These are phyloP conservation scores for Lasiodiplodia citricola DNA, from an alignment of 2,329 filamentous ascomycete species.

Conservation along the genomic window DNA sequence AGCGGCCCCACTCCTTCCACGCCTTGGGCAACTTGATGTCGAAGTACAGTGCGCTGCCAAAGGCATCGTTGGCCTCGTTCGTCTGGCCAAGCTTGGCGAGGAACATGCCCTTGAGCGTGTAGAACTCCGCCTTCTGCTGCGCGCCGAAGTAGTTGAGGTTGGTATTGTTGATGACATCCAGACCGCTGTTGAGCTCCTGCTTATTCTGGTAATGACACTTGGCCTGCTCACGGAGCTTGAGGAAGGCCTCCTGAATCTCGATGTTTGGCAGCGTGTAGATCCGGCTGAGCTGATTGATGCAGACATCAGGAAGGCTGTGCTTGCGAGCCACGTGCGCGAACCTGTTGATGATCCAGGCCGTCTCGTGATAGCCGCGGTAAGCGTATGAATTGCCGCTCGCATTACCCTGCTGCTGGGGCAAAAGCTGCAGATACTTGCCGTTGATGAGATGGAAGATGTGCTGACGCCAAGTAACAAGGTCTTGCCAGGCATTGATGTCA, in stretches of 20 bases:
- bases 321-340: conserved; percentile 98
- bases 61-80: conserved; percentile 90
- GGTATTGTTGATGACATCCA: conserved; percentile 99
- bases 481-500: conserved; percentile 99
- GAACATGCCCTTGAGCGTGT: conserved; percentile 99
- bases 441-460: conserved; percentile 99
- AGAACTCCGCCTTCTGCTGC: conserved; percentile 97
- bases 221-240: conserved; percentile 97
- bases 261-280: conserved; percentile 99
- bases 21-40: conserved; percentile 95
- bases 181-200: conserved; percentile 84
- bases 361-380: conserved; percentile 97
- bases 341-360: conserved; percentile 99
- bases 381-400: conserved; percentile 91
- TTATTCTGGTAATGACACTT: conserved; percentile 98
- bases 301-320: conserved; percentile 94
- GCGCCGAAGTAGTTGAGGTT: conserved; percentile 98
- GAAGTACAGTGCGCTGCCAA: conserved; percentile 93
- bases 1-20: conserved; percentile 99
- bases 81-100: conserved; percentile 90
- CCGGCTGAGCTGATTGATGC: conserved; percentile 93
- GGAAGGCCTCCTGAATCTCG: conserved; percentile 97
- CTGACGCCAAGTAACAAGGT: conserved; percentile 98
- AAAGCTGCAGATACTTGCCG: conserved; percentile 82
- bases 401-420: conserved; percentile 80